Evolutionary conservation across 768 basidiomycete genomes (phyloP).

Genomic region (Symmetrospora coprosmae): DNA sequence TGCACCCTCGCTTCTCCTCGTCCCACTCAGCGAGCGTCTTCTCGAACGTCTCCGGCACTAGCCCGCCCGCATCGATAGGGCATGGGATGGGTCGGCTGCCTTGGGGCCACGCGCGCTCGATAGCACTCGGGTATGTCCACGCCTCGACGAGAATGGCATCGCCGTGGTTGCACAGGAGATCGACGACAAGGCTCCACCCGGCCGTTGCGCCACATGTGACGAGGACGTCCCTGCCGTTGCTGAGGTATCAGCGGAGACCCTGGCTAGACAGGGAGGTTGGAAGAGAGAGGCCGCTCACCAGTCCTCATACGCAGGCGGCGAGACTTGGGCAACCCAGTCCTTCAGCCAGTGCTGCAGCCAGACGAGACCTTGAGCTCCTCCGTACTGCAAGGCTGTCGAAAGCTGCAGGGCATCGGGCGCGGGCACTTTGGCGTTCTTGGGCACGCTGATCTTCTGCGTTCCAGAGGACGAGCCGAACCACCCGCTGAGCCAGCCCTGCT

Average conservation of each 20-base stretch:
- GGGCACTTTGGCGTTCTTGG: constrained; percentile 46
- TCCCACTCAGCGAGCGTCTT: constrained; percentile 55
- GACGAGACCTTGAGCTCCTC: constrained; percentile 46
- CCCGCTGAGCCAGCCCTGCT: constrained; percentile 15
- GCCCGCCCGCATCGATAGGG: constrained; percentile 50
- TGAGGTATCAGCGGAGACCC: neutral
- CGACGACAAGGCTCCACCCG: constrained; percentile 48
- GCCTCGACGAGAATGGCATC: constrained; percentile 45
- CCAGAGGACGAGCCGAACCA: constrained; percentile 12
- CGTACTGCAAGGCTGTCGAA: constrained; percentile 57
- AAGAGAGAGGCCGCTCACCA: constrained; percentile 41
- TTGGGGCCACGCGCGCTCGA: constrained; percentile 37
- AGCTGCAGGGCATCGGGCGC: constrained; percentile 47
- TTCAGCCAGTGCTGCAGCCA: constrained; percentile 47
- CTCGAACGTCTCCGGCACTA: constrained; percentile 51
- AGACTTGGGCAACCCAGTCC: constrained; percentile 46
- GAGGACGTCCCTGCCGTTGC: neutral
- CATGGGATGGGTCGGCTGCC: constrained; percentile 44
- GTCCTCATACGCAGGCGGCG: constrained; percentile 48
- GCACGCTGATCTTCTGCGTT: constrained; percentile 44
- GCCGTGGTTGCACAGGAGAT: constrained; percentile 54
- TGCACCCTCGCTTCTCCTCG: constrained; percentile 43
- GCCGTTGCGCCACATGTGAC: constrained; percentile 33
- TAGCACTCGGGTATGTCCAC: constrained; percentile 61
- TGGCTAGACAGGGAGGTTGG: neutral